A percentile compares a stretch with the other conserved stretches of the same genome.
Evolutionary conservation across 23 red algal species (phyloP).

Genomic region (Gracilaria caudata): DNA sequence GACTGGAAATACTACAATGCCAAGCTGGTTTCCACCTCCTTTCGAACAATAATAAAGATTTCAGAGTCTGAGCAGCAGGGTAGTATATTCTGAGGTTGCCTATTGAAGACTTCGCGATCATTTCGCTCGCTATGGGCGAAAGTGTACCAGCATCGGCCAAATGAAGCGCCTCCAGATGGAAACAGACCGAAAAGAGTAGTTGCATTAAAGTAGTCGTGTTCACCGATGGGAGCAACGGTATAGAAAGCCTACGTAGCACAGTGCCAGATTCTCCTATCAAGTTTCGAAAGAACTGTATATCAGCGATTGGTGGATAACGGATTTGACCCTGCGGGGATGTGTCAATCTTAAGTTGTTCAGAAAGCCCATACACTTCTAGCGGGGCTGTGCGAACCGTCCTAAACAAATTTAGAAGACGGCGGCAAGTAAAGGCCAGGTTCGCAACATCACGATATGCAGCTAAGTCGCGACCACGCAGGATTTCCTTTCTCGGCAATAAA

Average conservation of each 20-base stretch:
- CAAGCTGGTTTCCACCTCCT: not conserved
- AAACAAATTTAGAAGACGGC: slow-evolving; percentile 10
- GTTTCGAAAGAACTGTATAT: slow-evolving; percentile 35
- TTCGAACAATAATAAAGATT: not conserved
- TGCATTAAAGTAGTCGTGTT: not conserved
- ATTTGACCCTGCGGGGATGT: not conserved
- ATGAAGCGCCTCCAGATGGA: not conserved
- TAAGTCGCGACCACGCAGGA: slow-evolving; percentile 1
- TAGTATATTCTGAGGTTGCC: not conserved
- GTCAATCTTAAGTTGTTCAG: slow-evolving; percentile 6
- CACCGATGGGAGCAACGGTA: slow-evolving; percentile 1
- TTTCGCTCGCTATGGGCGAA: not conserved
- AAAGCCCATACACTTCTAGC: slow-evolving; percentile 6
- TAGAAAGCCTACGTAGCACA: not conserved
- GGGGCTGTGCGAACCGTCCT: slow-evolving; percentile 4
- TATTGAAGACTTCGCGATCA: not conserved
- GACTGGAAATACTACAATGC: not conserved
- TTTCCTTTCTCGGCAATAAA: not conserved
- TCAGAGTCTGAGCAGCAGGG: not conserved
- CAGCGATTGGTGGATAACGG: not conserved
- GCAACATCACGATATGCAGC: slow-evolving; percentile 28
- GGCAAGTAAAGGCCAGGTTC: slow-evolving; percentile 29
- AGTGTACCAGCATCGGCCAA: slow-evolving; percentile 12
- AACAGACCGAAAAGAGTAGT: not conserved
- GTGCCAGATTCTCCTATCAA: slow-evolving; percentile 9